Evolutionary conservation across 2,329 filamentous ascomycete species (phyloP), one percentile per base, ranked within the genome.

Genomic region (Fusarium clavum): DNA sequence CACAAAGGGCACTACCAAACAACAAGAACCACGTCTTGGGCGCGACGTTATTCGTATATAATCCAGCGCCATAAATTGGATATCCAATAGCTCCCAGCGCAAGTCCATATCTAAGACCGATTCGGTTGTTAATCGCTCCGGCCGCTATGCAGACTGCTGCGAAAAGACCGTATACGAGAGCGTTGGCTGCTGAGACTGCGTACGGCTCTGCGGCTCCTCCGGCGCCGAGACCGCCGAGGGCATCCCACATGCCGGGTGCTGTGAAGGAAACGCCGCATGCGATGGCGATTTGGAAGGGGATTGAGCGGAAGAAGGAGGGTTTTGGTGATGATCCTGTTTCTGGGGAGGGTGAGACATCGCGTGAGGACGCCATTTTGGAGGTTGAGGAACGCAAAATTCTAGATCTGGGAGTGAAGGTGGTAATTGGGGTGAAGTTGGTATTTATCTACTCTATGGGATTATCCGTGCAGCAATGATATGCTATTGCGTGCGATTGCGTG

Each of bases 161-260:
- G n/a, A 64, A 64, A 8, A 64, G 29, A 0, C 61, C 61, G 8
- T 64, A 64, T 0, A 64, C 52, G 0, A 64, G 32, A 1, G 64
- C 64, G 1, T 67, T 67, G 12, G 63, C 64, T 22, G 64, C 64
- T 8, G 62, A 67, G 0, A 67, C 64, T 0, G 92, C 83, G 70
- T 88, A 85, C 0, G 91, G 90, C n/a, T 84, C 83, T 68, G 88
- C 83, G 27, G 86, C 83, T 2, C 91, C 91, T 53, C 75, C 75
- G 5, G 75, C 75, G 4, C 75, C 75, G 7, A 77, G 61, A 25
- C 65, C 67, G 24, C 73, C 74, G 8, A 76, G 71, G 8, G 75
- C 75, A 24, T 72, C 71, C 74, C 74, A 76, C 52, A 76, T 68
- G 2, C 74, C 74, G 2, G 74, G 74, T 1, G 73, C 74, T 2